These are phyloP conservation scores for Hypoxylon intermedium DNA, from an alignment of 495 filamentous ascomycete species.

Conservation along the genomic window DNA sequence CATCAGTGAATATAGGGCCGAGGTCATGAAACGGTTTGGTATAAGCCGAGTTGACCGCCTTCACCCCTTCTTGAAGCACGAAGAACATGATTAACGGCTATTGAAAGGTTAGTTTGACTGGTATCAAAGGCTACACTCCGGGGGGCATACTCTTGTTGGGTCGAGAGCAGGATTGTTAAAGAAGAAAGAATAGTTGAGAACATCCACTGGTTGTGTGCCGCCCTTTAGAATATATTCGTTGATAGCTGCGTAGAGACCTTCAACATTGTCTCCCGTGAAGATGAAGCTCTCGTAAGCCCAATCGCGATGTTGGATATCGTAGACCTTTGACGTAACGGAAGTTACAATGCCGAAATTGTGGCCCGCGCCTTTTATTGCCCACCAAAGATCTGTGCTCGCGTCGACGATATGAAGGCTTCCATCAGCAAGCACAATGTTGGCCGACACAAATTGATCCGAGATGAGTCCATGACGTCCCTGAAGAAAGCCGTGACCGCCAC, in stretches of 20 bases:
- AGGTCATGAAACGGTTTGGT: slow-evolving; percentile 55
- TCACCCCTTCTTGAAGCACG: slow-evolving; percentile 59
- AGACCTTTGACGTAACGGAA: not conserved
- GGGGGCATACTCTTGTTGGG: slow-evolving; percentile 47
- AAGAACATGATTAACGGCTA: slow-evolving; percentile 58
- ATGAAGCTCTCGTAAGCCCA: slow-evolving; percentile 56
- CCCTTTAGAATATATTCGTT: slow-evolving; percentile 56
- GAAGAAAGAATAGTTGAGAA: slow-evolving; percentile 63
- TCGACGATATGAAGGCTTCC: slow-evolving; percentile 41
- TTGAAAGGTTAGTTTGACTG: slow-evolving; percentile 14
- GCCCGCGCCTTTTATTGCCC: slow-evolving; percentile 49
- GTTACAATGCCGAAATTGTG: slow-evolving; percentile 55
- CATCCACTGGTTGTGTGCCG: slow-evolving; percentile 46
- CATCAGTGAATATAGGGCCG: slow-evolving; percentile 47
- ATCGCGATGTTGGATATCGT: slow-evolving; percentile 40
- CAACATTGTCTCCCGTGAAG: slow-evolving; percentile 58
- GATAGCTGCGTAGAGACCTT: slow-evolving; percentile 54
- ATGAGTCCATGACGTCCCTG: slow-evolving; percentile 57
- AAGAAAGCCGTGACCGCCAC: slow-evolving; percentile 58
- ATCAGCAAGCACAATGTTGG: slow-evolving; percentile 55
- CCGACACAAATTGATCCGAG: slow-evolving; percentile 53
- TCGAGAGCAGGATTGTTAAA: slow-evolving; percentile 51
- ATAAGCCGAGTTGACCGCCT: slow-evolving; percentile 49
- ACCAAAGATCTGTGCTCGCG: slow-evolving; percentile 48
- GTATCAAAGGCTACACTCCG: too few species aligned